phyloP scores from a whole-genome alignment of 2,329 filamentous ascomycete genomes.

The Leptographium lundbergii region DNA sequence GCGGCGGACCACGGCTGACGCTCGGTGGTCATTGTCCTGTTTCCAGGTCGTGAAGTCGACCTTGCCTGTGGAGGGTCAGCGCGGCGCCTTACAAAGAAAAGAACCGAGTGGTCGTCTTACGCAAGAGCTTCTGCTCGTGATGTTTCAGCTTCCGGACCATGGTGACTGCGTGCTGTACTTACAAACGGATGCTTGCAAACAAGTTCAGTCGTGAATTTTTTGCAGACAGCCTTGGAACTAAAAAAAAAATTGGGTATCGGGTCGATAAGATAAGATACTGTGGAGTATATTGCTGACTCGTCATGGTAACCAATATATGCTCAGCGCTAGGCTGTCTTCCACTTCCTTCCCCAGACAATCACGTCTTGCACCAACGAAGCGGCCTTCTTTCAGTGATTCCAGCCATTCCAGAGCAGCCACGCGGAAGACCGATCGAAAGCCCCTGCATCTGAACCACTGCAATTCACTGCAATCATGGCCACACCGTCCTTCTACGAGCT shows the following conservation, averaged over 20 bases:
- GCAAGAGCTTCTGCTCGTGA: slow-evolving; percentile 88
- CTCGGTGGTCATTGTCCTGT: slow-evolving; percentile 75
- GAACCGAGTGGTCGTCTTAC: slow-evolving; percentile 2
- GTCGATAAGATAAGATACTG: not conserved
- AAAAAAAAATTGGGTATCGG: not conserved
- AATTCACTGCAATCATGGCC: slow-evolving; percentile 14
- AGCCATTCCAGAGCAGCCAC: not conserved
- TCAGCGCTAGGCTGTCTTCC: not conserved
- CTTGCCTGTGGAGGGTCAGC: slow-evolving; percentile 18
- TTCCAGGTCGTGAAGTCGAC: slow-evolving; percentile 95
- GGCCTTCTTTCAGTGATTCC: not conserved
- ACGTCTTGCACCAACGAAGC: not conserved
- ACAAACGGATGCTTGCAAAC: not conserved
- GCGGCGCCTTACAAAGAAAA: not conserved
- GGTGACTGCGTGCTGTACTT: slow-evolving; percentile 14
- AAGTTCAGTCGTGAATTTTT: not conserved
- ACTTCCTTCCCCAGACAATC: not conserved
- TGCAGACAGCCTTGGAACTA: not conserved
- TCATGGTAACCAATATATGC: not conserved
- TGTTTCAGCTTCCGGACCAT: slow-evolving; percentile 97
- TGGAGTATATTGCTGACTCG: not conserved
- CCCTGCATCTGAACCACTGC: not conserved
- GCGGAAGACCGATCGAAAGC: not conserved
- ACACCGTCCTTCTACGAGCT: slow-evolving; percentile 72
- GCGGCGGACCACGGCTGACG: slow-evolving; percentile 61